Base-by-base conservation (phyloP, 176 grass and related monocot genomes). In the Triticum turgidum region DNA sequence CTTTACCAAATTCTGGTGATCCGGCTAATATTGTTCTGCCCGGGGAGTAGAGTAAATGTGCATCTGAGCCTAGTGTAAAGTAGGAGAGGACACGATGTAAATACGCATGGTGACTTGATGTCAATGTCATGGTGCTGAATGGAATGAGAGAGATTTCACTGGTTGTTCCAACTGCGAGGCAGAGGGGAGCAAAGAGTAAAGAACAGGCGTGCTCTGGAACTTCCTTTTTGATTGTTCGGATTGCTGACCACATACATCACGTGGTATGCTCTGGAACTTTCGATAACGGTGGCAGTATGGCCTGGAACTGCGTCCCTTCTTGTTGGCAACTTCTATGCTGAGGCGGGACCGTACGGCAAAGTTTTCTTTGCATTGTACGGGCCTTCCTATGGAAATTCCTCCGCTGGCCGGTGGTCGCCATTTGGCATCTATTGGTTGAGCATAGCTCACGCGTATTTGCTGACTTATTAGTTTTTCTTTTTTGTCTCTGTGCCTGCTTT, bases 11-110 rank as follows among this genome's bases (percentile, higher is more conserved):
- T 38, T 80, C 8, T 18, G 47, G 52, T 66, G 56, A 32, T 73
- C 41, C 12, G 82, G 90, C 82, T 82, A 32, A 63, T 85, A 81
- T 88, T 88, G 42, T 37, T 83, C 86, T 71, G 62, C 54, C 77
- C 41, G 69, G 79, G 30, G 15, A 56, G 17, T 64, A 77, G 49
- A 69, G 61, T 69, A 84, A 27, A 72, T 78, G 78, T 13, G 70
- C 77, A 15, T 82, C 47, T 65, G 82, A 85, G 86, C 85, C 78
- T 82, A 85, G 86, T 85, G 90, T 86, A 73, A 64, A 73, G 77
- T 88, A 62, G 65, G 56, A 58, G 64, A 4, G 8, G 70, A 10
- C 21, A 14, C 8, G 42, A 30, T 91, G 86, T 91, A 91, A 88
- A 88, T 91, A 82, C 85, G 62, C 66, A 35, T 56, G 76, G 13